Evolutionary conservation across 495 filamentous ascomycete species (phyloP), one percentile per base, ranked within the genome.

Genomic region (Penicillium psychrofluorescens): DNA sequence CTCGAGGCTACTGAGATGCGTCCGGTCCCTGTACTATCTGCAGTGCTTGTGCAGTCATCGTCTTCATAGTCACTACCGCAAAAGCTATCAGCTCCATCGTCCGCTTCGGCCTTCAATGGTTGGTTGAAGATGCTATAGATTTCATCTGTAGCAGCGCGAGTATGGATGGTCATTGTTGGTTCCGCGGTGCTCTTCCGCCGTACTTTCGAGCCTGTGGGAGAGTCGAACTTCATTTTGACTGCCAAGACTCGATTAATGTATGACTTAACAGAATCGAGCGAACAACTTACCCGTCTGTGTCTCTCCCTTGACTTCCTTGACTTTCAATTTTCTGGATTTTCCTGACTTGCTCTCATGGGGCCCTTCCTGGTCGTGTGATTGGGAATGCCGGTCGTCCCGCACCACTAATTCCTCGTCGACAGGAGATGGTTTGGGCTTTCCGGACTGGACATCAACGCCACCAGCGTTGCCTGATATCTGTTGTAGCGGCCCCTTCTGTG

Each of bases 81-180:
- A 27, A 64, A 48, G 38, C 62, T 75, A 40, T 77, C 74, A 0
- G 58, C 60, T 12, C 49, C 58, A 46, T 58, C 53, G 12, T 71
- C 65, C 10, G 62, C 62, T 52, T 76, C 61, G 31, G 71, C 69
- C 52, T 86, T 79, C 36, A 95, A 61, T 7, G 94, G 91, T 37
- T 94, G 88, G 54, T 92, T 97, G 67, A 98, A 97, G 34, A 98
- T 83, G 47, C 86, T 88, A 61, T 97, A 95, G 38, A 98, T 96
- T 49, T 97, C 94, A 55, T 97, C 90, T 38, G 89, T 95, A 1
- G 92, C 92, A 41, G 90, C 91, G 40, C 81, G 87, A 12, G 92
- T 98, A 56, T 96, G 87, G 49, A 98, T 77, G 1, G 92, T 98
- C 90, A 98, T 96, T 1, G 92, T 98, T 22, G 89, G 87, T 57